Percentiles rank a stretch among this genome's conserved stretches.
These are phyloP conservation scores for Penicillium silybi DNA, from an alignment of 495 filamentous ascomycete species.

Conservation along the genomic window DNA sequence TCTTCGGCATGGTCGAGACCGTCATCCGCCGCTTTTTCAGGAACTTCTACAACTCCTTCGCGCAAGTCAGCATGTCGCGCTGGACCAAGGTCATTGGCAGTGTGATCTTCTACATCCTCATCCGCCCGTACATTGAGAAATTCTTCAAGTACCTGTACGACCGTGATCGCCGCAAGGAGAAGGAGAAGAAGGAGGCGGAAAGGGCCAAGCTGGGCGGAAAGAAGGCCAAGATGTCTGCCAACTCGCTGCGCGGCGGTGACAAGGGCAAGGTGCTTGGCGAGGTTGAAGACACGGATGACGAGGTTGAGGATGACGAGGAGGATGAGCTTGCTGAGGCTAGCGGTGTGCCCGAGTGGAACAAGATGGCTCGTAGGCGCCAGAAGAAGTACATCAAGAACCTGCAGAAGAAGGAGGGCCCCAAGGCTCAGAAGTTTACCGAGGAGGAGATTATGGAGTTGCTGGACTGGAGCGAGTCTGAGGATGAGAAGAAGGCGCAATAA, in stretches of 20 bases:
- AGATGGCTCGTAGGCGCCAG: conserved; percentile 58
- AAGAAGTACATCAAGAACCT: conserved; percentile 53
- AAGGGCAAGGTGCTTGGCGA: conserved; percentile 42
- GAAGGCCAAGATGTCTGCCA: conserved; percentile 59
- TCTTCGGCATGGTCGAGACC: conserved; percentile 27
- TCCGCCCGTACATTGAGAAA: conserved; percentile 62
- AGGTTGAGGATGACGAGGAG: conserved; percentile 61
- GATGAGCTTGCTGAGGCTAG: conserved; percentile 37
- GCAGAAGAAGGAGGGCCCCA: conserved; percentile 45
- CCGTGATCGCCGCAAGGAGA: conserved; percentile 50
- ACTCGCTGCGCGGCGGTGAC: conserved; percentile 54
- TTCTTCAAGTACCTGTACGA: conserved; percentile 53
- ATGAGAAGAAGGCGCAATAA: conserved; percentile 20
- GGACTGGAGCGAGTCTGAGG: conserved; percentile 50
- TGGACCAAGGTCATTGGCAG: conserved; percentile 61
- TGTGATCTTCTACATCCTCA: conserved; percentile 57
- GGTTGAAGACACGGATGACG: conserved; percentile 44
- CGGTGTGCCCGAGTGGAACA: conserved; percentile 48
- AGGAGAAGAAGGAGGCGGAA: conserved; percentile 44
- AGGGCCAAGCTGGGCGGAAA: conserved; percentile 36
- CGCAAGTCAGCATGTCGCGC: conserved; percentile 48
- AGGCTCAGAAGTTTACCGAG: conserved; percentile 44
- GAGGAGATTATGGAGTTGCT: conserved; percentile 65
- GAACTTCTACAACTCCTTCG: conserved; percentile 54
- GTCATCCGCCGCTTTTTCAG: conserved; percentile 38